Base-by-base conservation (phyloP, 331 rosid species). In the Saraca asoca region DNA sequence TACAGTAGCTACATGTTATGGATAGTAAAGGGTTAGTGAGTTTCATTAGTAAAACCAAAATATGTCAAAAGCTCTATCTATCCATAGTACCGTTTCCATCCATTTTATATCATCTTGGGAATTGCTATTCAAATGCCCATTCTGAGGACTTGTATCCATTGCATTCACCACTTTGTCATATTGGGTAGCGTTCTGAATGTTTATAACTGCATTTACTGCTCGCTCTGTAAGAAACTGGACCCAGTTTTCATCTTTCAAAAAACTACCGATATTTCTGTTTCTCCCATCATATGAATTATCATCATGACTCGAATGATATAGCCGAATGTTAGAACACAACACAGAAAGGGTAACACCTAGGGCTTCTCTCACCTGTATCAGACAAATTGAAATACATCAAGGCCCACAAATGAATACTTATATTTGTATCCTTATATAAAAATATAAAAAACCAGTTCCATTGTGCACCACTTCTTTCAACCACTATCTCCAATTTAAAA, bases 11-110 rank as follows among this genome's bases (percentile, higher is more conserved):
- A 71, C 87, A 80, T 35, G 76, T 51, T 61, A 75, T 41, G 68
- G 74, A 75, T 49, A 48, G 29, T 45, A 71, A 60, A 70, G 14
- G 7, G 57, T 85, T 60, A 83, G 72, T 37, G 75, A 18, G 12
- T 60, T 50, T 60, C 51, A 41, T 55, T 33, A 69, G 72, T 58
- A 39, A 33, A 75, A 64, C 29, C 51, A 76, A 41, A 68, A 70
- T 42, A 33, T 24, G 55, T 37, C 13, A 12, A 16, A 3, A 80
- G 43, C 18, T 15, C 12, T 46, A 64, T 64, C 43, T 46, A 68
- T 56, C 52, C 49, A 42, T 59, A 31, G 60, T 88, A 94, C 99
- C 95, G 99, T 94, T 83, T 94, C 99, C 99, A 90, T 90, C 96
- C 95, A 94, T 75, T 90, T 90, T 76, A 80, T 78, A 78, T 88